These are phyloP conservation scores for Torulaspora globosa DNA, from an alignment of 1,139 yeast genomes.

Conservation along the genomic window DNA sequence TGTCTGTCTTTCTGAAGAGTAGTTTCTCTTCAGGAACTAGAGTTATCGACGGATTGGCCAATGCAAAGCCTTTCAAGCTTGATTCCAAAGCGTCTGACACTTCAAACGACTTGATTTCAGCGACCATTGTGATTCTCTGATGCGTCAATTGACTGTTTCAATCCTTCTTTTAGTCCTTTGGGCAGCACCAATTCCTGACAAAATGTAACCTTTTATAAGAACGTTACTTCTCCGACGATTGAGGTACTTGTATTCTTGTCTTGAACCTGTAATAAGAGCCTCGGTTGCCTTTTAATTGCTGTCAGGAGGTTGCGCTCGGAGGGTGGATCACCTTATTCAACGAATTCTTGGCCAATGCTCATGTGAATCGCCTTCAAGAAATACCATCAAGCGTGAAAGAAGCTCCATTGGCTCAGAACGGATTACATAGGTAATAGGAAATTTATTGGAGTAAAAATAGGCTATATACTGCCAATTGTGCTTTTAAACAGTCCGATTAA, in stretches of 20 bases:
- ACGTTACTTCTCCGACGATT: not conserved
- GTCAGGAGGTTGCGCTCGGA: slow-evolving; percentile 5
- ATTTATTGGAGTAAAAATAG: not conserved
- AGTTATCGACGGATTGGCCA: slow-evolving; percentile 62
- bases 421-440: not conserved
- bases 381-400: not conserved
- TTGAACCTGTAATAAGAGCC: slow-evolving; percentile 1
- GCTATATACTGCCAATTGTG: not conserved
- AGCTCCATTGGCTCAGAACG: not conserved
- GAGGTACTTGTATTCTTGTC: not conserved
- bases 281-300: slow-evolving; percentile 3
- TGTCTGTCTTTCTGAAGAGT: slow-evolving; percentile 45
- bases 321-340: not conserved
- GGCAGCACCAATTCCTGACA: not conserved
- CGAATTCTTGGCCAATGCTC: not conserved
- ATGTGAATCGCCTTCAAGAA: not conserved
- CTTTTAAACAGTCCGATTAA: not conserved
- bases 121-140: slow-evolving; percentile 9
- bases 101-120: slow-evolving; percentile 37
- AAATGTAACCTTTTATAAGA: not conserved
- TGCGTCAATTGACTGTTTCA: not conserved
- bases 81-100: slow-evolving; percentile 57
- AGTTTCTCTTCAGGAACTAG: slow-evolving; percentile 67
- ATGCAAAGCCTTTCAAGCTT: slow-evolving; percentile 62
- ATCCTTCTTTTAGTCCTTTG: not conserved